Conservation (phyloP, 2,329 filamentous ascomycete species). For the Ophiocordyceps unilateralis region DNA sequence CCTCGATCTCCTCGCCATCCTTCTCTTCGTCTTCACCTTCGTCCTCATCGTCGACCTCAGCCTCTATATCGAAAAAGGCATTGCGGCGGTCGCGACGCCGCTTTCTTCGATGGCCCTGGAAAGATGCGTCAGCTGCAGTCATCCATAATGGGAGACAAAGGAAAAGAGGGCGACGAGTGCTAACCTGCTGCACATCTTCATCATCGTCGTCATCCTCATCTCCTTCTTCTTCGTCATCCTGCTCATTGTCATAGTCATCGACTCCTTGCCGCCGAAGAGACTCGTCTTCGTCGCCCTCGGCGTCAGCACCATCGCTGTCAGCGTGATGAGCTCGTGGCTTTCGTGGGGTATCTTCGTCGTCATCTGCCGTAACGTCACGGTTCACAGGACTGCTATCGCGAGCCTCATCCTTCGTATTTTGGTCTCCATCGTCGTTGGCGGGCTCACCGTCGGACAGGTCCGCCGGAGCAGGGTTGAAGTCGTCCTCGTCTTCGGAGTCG, state of each 20-base stretch:
- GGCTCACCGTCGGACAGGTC: conserved; percentile 48
- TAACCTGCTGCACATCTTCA: conserved; percentile 49
- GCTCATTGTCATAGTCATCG: conserved; percentile 17
- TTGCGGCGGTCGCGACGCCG: conserved; percentile 61
- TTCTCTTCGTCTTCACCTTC: conserved; percentile 79
- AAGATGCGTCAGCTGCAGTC: conserved; percentile 9
- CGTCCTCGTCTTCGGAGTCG: conserved; percentile 62
- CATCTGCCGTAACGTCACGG: conserved; percentile 13
- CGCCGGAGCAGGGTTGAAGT: conserved; percentile 72
- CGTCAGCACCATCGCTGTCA: conserved; percentile 23
- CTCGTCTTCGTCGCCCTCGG: conserved; percentile 24
- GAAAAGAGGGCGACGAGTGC: not conserved
- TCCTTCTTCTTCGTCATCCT: conserved; percentile 31
- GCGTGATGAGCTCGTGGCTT: conserved; percentile 8
- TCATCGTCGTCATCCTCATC: conserved; percentile 50
- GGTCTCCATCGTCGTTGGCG: conserved; percentile 22
- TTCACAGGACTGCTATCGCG: conserved; percentile 21
- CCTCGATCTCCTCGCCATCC: conserved; percentile 65
- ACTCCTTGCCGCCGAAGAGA: conserved; percentile 7
- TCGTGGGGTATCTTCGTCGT: conserved; percentile 16
- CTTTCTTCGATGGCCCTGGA: conserved; percentile 55
- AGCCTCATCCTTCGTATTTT: conserved; percentile 14
- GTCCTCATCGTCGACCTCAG: conserved; percentile 92
- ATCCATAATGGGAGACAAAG: not conserved
- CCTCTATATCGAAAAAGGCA: conserved; percentile 93